These are phyloP conservation scores for Gastrodia elata DNA, from an alignment of 106 monocot species.

Conservation along the genomic window DNA sequence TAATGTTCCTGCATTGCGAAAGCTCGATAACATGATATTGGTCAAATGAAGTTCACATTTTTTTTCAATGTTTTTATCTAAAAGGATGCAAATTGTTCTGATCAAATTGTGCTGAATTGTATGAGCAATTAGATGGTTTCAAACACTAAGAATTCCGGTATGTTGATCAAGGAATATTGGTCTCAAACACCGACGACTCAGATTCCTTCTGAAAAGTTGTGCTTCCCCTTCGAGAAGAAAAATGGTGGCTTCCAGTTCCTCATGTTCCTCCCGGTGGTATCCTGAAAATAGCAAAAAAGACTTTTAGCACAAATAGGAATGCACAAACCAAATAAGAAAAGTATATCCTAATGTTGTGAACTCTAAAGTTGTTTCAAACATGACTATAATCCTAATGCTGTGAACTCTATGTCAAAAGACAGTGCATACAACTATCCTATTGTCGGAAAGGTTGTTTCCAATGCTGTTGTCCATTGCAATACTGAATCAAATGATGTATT, in stretches of 20 bases:
- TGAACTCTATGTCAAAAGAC: too few relatives aligned
- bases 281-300: constrained; percentile 48
- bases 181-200: constrained; percentile 53
- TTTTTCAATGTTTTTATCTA: not conserved
- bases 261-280: constrained; percentile 77
- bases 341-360: too few relatives aligned
- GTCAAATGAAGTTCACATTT: constrained; percentile 24
- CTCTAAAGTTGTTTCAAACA: too few relatives aligned
- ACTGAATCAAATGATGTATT: too few relatives aligned
- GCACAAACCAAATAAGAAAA: constrained; percentile 79
- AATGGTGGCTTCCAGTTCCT: constrained; percentile 95
- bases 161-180: constrained; percentile 66
- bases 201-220: constrained; percentile 30
- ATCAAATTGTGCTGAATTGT: constrained; percentile 5
- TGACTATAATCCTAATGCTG: too few relatives aligned
- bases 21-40: constrained; percentile 83
- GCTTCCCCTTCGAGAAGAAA: constrained; percentile 42
- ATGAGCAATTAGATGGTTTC: constrained; percentile 83
- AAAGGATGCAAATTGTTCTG: not conserved
- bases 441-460: too few relatives aligned
- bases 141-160: constrained; percentile 76
- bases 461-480: too few relatives aligned
- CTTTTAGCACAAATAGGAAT: constrained; percentile 66
- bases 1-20: constrained; percentile 83
- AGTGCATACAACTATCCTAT: too few relatives aligned